Evolutionary conservation across 345 rosid species (phyloP).

Genomic region (Gossypium longicalyx): DNA sequence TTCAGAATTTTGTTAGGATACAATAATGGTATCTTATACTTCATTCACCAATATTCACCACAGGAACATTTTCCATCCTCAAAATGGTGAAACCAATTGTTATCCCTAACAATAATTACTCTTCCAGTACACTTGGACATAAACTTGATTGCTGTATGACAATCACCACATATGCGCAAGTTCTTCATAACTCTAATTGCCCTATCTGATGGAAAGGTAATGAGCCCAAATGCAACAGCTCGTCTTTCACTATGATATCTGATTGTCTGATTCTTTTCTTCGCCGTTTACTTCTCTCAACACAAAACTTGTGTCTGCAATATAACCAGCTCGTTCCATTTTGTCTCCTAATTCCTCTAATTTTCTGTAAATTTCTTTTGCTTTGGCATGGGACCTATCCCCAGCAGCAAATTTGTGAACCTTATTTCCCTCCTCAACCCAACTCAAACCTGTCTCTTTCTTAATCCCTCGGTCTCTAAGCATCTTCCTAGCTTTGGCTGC

Average conservation of each 20-base stretch:
- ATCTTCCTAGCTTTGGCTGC: conserved; percentile 77
- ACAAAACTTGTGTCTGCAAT: conserved; percentile 80
- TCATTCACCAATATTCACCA: conserved; percentile 75
- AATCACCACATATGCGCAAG: conserved; percentile 83
- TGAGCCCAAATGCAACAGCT: conserved; percentile 74
- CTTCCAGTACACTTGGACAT: conserved; percentile 75
- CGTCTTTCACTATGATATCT: conserved; percentile 81
- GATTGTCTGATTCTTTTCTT: conserved; percentile 67
- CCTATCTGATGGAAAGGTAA: conserved; percentile 52
- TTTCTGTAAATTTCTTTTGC: conserved; percentile 62
- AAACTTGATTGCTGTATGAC: conserved; percentile 79
- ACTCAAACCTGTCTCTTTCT: conserved; percentile 86
- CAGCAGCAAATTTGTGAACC: conserved; percentile 82
- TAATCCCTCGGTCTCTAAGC: conserved; percentile 74
- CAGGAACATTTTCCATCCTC: conserved; percentile 85
- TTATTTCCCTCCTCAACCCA: conserved; percentile 91
- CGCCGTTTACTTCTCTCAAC: conserved; percentile 54
- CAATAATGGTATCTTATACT: neutral
- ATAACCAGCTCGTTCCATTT: conserved; percentile 83
- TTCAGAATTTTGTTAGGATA: conserved; percentile 7
- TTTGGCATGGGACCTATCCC: conserved; percentile 55
- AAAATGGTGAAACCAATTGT: conserved; percentile 77
- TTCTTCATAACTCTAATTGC: conserved; percentile 82
- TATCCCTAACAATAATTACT: conserved; percentile 79
- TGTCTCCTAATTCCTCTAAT: conserved; percentile 67